Evolutionary conservation across 2,329 filamentous ascomycete genomes (phyloP), one percentile per base, ranked within the genome.

Genomic region (Orbilia brochopaga): DNA sequence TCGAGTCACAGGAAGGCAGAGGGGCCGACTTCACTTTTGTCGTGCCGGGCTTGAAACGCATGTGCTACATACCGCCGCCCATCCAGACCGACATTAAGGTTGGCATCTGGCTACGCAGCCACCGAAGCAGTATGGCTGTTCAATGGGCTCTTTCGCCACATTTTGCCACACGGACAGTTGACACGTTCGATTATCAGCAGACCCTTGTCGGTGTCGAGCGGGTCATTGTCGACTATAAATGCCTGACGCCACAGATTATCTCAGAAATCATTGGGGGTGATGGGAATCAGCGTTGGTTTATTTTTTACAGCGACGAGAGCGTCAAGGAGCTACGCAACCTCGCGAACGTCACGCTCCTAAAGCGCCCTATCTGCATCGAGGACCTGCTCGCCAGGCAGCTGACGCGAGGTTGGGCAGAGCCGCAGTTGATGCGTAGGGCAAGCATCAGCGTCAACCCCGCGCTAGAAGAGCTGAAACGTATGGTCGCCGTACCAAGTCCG

Each of bases 11-110:
- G 60, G 80, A 81, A 11, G 82, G 82, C 1, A 81, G 82, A 35
- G 86, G 86, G 1, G 87, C 86, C 0, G 82, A 83, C 21, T 82
- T 86, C 2, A 81, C 80, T 6, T 82, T 86, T 7, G 60, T 72
- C n/a, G 17, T 72, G 4, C 67, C 67, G 7, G 67, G 67, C 1
- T 23, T 72, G n/a, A 50, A 60, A 35, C 30, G 7, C n/a, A 56
- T 50, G 15, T 72, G 65, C 15, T 60, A 50, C 15, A 52, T 55
- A 55, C 54, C 48, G 40, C 54, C 67, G 15, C 35, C 60, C 1
- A 32, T 65, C 2, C 67, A 72, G 42, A 56, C 54, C n/a, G 65
- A 65, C 32, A 72, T 72, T 51, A 59, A 55, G 23, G 62, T 72
- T 3, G 67, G 60, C 11, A 55, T 72, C n/a, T 72, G 67, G 67